Conservation (phyloP, 176 grass and related monocot genomes). For the Leersia perrieri region DNA sequence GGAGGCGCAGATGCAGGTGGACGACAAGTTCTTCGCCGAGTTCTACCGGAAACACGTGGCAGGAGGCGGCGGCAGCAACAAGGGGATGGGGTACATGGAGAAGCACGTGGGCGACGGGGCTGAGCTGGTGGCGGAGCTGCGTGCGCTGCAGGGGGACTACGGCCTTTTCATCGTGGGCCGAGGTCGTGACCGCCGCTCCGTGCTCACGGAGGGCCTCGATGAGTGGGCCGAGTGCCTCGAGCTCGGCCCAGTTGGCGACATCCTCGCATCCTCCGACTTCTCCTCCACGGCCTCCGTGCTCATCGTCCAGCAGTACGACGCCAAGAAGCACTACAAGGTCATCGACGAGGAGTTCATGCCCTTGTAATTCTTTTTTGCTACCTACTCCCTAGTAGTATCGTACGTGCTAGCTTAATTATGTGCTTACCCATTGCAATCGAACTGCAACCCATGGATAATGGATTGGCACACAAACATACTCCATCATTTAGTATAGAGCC, state of each 20-base stretch:
- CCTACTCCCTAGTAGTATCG: too few relatives aligned
- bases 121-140: constrained; percentile 56
- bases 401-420: too few relatives aligned
- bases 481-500: too few relatives aligned
- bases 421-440: too few relatives aligned
- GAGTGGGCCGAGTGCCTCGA: constrained; percentile 77
- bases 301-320: constrained; percentile 76
- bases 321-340: constrained; percentile 75
- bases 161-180: constrained; percentile 57
- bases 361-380: too few relatives aligned
- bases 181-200: constrained; percentile 46
- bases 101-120: constrained; percentile 69
- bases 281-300: constrained; percentile 59
- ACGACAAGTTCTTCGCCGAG: constrained; percentile 72
- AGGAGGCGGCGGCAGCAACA: constrained; percentile 10
- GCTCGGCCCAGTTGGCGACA: constrained; percentile 71
- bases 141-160: constrained; percentile 52
- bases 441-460: too few relatives aligned
- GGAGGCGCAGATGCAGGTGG: constrained; percentile 56
- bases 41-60: constrained; percentile 67
- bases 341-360: constrained; percentile 92
- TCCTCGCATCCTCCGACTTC: constrained; percentile 64
- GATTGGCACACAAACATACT: too few relatives aligned
- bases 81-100: constrained; percentile 60
- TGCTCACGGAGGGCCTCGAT: constrained; percentile 61